phyloP scores from a whole-genome alignment of 2,329 filamentous ascomycete genomes.

The Ophiostoma australiae region DNA sequence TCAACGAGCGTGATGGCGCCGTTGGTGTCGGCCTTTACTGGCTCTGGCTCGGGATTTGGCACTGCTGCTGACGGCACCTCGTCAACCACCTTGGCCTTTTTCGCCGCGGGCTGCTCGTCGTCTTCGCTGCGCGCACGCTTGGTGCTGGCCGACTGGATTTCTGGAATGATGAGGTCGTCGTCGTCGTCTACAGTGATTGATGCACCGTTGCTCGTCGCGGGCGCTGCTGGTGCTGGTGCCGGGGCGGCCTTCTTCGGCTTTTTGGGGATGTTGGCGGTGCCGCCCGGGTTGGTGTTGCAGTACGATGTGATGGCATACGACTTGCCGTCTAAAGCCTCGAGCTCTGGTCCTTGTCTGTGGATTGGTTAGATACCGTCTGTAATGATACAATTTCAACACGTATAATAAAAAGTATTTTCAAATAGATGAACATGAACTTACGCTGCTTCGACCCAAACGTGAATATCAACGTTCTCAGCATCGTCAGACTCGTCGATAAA shows the following conservation, averaged over 20 bases:
- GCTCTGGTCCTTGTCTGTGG: constrained; percentile 33
- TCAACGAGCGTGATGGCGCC: not conserved
- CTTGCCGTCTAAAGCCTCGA: constrained; percentile 41
- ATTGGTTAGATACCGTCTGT: not conserved
- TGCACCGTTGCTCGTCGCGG: constrained; percentile 36
- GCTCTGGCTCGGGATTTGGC: not conserved
- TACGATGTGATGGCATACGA: constrained; percentile 47
- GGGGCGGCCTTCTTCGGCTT: constrained; percentile 29
- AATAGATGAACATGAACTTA: constrained; percentile 37
- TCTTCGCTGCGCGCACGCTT: constrained; percentile 47
- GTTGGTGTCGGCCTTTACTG: not conserved
- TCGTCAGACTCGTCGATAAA: constrained; percentile 74
- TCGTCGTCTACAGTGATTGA: constrained; percentile 33
- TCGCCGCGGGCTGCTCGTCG: constrained; percentile 37
- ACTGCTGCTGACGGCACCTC: not conserved
- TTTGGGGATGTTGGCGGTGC: constrained; percentile 20
- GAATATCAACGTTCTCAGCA: constrained; percentile 73
- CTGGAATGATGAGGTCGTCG: constrained; percentile 35
- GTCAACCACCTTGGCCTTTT: constrained; percentile 45
- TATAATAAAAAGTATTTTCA: not conserved
- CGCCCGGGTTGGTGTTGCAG: constrained; percentile 32
- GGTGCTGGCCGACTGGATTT: constrained; percentile 27
- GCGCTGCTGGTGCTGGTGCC: constrained; percentile 40
- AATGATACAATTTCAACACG: not conserved
- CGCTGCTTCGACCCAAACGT: constrained; percentile 53